These are phyloP conservation scores for Cordyceps cateniannulata DNA, from an alignment of 2,329 filamentous ascomycete species.

Conservation along the genomic window DNA sequence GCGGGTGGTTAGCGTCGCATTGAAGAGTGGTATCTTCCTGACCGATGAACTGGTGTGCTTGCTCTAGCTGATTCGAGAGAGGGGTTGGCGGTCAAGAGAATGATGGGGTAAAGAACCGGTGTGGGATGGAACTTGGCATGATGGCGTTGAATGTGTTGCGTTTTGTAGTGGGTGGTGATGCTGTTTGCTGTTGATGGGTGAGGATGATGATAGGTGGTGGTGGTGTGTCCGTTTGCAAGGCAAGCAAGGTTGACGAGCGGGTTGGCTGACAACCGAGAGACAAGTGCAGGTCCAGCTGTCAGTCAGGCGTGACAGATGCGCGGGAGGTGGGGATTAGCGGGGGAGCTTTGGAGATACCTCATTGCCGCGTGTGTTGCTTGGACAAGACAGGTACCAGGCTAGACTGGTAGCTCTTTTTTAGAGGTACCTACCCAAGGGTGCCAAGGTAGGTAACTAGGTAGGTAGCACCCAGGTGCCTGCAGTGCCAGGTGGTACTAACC, in stretches of 20 bases:
- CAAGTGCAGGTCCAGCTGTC: constrained; percentile 1
- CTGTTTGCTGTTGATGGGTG: background rate
- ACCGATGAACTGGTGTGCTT: constrained; percentile 9
- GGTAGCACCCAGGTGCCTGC: no score
- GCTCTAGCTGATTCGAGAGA: background rate
- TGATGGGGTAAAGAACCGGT: constrained; percentile 8
- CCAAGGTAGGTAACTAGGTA: background rate
- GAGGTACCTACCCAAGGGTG: no score
- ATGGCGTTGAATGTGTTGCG: background rate
- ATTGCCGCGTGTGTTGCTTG: background rate
- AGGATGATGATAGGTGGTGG: background rate
- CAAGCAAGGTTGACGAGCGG: background rate
- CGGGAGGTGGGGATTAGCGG: background rate
- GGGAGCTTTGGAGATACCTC: background rate
- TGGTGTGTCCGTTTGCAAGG: background rate
- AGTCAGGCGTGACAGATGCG: background rate
- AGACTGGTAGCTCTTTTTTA: no score
- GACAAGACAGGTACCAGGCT: background rate
- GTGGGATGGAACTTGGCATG: constrained; percentile 1
- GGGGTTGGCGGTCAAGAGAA: constrained; percentile 7
- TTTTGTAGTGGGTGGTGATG: background rate
- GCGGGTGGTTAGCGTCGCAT: constrained; percentile 1
- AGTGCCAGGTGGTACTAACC: no score
- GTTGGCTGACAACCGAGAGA: constrained; percentile 1
- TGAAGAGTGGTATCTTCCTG: constrained; percentile 7